Evolutionary conservation across 805 yeast species (phyloP), one percentile per base, ranked within the genome.

Genomic region (Candida jianshihensis): DNA sequence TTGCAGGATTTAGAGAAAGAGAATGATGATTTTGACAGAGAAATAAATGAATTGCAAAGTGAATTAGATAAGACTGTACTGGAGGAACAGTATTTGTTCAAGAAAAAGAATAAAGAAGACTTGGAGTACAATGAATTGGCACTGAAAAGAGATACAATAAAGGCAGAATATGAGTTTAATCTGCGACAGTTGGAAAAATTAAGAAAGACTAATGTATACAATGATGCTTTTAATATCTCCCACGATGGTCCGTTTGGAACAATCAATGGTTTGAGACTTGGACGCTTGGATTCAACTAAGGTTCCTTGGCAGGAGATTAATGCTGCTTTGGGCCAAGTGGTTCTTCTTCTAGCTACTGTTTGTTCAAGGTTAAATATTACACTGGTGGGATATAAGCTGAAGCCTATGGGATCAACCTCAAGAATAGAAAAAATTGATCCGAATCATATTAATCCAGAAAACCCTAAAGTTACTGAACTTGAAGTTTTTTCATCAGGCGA

Each of bases 271-370:
- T 66, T 86, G 19, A 61, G 96, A 38, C 56, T 90, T n/a, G 97
- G 97, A 0, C 66, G 77, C 12, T 56, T 75, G 33, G 75, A 72
- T 28, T 71, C 68, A 7, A 58, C 63, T 36, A 72, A 69, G 41
- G 84, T 89, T 0, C 81, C 94, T 2, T 87, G 95, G 95, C 75
- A 85, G 37, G 97, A 89, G 49, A 80, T 87, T 30, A 89, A 88
- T 53, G 92, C 94, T 2, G 96, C 95, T 0, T 60, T 89, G 48
- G 97, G 97, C 0, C 96, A 89, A 46, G 62, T 89, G 2, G 72
- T 85, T 2, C 60, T 87, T 11, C 58, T 90, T 15, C 54, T 89
- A 21, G 69, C 80, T 1, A 84, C 90, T 2, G 68, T 88, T 3
- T 59, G 73, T 1, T 63, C 73, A 11, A 66, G 79, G 30, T 63